Evolutionary conservation across 108 stramenopile genomes (phyloP), one percentile per base, ranked within the genome.

Genomic region (Aurantiochytrium sp.): DNA sequence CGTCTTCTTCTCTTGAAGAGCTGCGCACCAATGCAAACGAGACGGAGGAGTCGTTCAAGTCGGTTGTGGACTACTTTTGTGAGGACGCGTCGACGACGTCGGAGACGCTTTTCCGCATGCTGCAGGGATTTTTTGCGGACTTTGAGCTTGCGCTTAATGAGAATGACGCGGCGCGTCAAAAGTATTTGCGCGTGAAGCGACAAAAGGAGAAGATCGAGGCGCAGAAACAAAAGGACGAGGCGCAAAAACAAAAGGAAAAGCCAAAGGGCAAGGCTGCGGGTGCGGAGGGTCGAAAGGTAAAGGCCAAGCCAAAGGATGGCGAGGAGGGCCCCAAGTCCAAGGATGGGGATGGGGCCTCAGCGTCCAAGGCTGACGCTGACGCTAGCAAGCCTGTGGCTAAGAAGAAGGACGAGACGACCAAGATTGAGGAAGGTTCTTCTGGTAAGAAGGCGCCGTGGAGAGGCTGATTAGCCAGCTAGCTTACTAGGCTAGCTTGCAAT

Each of bases 121-220:
- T 83, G 76, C 76, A 83, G n/a, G 51, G 76, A 43, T 83, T 83
- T 4, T 83, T 83, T 3, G 76, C 51, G n/a, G 76, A 83, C n/a
- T 83, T 83, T 53, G 49, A 83, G 76, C 45, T 53, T 55, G 76
- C 76, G 0, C 76, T 83, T 6, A 83, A 83, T 23, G 76, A 83
- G 76, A 83, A 53, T 16, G 76, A 83, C 25, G 51, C 49, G 45
- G 49, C 45, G 51, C 76, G 76, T 12, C 76, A 83, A 35, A 53
- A 83, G 4, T 53, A 83, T 42, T 23, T 69, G 4, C 76, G 76
- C 76, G 51, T 53, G n/a, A 83, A 83, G 25, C 76, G 76, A 35
- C 76, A 83, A 35, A 83, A 83, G 51, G 49, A 83, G 42, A 69
- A 69, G 3, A 28, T 69, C 4, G 64, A 69, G 64, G 42, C 25